Percentiles rank a stretch among this genome's conserved stretches.
Evolutionary conservation across 1,284 basidiomycete species (phyloP).

Genomic region (Tausonia pullulans): DNA sequence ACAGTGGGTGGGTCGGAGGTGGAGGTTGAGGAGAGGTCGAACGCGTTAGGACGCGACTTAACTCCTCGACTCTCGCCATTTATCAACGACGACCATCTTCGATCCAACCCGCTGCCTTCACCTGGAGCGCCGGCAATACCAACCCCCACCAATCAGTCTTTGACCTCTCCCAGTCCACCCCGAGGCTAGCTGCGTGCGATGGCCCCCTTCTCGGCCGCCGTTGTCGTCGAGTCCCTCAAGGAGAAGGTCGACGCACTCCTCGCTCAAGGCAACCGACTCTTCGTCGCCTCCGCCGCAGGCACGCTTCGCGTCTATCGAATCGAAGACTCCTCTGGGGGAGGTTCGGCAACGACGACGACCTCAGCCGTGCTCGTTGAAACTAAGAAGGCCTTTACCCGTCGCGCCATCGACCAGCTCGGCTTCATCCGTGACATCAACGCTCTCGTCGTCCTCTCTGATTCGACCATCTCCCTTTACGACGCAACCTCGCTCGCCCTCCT

Average conservation of each 20-base stretch:
- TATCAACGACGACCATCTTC: not conserved
- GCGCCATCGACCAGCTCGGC: constrained; percentile 73
- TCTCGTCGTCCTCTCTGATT: constrained; percentile 70
- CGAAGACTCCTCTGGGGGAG: constrained; percentile 21
- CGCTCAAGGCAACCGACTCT: constrained; percentile 55
- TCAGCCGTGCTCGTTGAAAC: constrained; percentile 48
- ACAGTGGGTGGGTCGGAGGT: not conserved
- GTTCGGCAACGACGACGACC: constrained; percentile 23
- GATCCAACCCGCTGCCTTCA: not conserved
- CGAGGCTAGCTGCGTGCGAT: not conserved
- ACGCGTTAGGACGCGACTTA: not conserved
- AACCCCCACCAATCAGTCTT: not conserved
- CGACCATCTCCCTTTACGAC: constrained; percentile 41
- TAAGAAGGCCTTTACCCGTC: constrained; percentile 52
- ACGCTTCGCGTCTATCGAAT: constrained; percentile 54
- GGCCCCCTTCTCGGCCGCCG: constrained; percentile 18
- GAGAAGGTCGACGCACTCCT: constrained; percentile 23
- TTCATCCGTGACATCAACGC: constrained; percentile 72
- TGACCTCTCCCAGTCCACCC: not conserved
- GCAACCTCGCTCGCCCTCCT: constrained; percentile 50
- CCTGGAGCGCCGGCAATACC: not conserved
- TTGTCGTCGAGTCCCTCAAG: constrained; percentile 21
- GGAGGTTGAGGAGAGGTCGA: not conserved
- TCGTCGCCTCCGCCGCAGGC: constrained; percentile 61
- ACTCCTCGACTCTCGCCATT: not conserved